Conservation (phyloP, 75 land plant genomes). For the Pinus albicaulis region DNA sequence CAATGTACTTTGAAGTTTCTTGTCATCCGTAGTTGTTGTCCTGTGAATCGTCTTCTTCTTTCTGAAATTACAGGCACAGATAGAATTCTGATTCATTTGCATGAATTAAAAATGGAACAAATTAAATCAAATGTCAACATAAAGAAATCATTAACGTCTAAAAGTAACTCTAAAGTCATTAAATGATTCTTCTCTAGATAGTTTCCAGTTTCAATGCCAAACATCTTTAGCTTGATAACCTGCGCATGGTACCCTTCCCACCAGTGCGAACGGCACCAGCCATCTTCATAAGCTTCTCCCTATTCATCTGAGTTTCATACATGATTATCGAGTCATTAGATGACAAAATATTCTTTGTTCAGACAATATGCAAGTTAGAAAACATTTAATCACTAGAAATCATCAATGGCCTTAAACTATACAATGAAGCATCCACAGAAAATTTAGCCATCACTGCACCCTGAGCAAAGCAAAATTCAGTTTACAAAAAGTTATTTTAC, state of each 20-base stretch:
- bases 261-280: constrained; percentile 88
- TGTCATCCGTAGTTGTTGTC: constrained; percentile 81
- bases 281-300: constrained; percentile 84
- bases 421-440: too few relatives aligned
- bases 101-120: neutral
- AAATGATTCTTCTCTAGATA: neutral
- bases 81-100: neutral
- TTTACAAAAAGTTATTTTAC: too few relatives aligned
- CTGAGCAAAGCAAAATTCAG: too few relatives aligned
- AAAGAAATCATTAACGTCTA: neutral
- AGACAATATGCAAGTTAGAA: neutral
- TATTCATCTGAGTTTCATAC: constrained; percentile 49
- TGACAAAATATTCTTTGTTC: neutral
- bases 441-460: too few relatives aligned
- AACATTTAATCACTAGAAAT: neutral
- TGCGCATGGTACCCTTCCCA: constrained; percentile 75
- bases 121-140: neutral
- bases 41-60: constrained; percentile 93
- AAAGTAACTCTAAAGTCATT: neutral
- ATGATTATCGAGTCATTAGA: neutral
- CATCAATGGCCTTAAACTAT: too few relatives aligned
- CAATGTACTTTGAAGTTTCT: constrained; percentile 74
- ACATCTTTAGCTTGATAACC: constrained; percentile 23
- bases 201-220: neutral
- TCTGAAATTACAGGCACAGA: constrained; percentile 19